These are phyloP conservation scores for Smittium mucronatum DNA, from an alignment of 371 early-diverging fungal species.

Conservation along the genomic window DNA sequence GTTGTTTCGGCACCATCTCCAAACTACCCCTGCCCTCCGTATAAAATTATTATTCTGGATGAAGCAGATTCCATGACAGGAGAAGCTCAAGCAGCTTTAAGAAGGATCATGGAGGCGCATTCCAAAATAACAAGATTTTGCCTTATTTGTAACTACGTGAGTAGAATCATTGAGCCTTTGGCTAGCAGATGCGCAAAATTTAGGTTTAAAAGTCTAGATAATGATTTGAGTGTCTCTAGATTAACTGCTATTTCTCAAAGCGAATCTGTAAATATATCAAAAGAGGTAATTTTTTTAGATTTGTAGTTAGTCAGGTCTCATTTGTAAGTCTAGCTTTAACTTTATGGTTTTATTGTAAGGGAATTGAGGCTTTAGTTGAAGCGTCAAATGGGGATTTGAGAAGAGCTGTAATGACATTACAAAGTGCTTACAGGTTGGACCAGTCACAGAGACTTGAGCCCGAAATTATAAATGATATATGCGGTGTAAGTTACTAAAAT, in stretches of 20 bases:
- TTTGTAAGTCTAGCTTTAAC: too few relatives aligned
- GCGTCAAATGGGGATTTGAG: constrained; percentile 84
- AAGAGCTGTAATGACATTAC: constrained; percentile 80
- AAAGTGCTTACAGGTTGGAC: constrained; percentile 63
- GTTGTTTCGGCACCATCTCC: constrained; percentile 41
- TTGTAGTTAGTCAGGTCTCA: constrained; percentile 14
- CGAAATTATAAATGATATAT: constrained; percentile 57
- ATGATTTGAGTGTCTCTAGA: constrained; percentile 29
- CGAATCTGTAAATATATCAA: constrained; percentile 48
- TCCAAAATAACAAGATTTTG: constrained; percentile 94
- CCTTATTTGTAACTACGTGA: constrained; percentile 95
- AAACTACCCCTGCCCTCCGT: constrained; percentile 24
- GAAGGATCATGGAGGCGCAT: constrained; percentile 98
- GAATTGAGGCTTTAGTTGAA: constrained; percentile 55
- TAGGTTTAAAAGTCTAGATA: constrained; percentile 70
- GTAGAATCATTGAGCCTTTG: constrained; percentile 86
- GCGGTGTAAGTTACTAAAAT: constrained; percentile 40
- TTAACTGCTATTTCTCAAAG: constrained; percentile 47
- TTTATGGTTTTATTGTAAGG: too few relatives aligned
- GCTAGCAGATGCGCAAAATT: constrained; percentile 94
- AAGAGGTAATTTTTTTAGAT: constrained; percentile 33
- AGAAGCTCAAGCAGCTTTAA: constrained; percentile 96
- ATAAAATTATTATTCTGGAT: constrained; percentile 96
- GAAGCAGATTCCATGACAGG: constrained; percentile 99
- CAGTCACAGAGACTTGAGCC: constrained; percentile 37